Base-by-base conservation (phyloP, 768 basidiomycete species). In the Russula virescens region DNA sequence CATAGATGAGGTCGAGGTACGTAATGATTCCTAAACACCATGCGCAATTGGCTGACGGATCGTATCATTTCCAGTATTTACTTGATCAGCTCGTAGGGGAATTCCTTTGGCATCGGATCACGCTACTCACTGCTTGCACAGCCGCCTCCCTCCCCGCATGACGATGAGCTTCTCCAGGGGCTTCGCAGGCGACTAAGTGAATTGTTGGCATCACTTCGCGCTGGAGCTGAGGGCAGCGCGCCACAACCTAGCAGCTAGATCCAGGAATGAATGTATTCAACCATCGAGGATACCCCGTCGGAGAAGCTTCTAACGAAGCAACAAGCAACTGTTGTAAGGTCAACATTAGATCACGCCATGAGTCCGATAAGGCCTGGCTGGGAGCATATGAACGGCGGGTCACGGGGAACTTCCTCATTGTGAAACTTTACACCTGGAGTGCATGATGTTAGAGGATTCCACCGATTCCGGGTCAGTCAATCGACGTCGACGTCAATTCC, bases 1-100 rank as follows among this genome's bases (percentile, higher is more conserved):
- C 16, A 70, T 70, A 52, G 68, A 70, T 46, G 69, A 70, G 46
- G 69, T 62, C 11, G 69, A 70, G 66, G 69, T 66, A 50, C 52
- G 48, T 68, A 21, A 28, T 38, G 13, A 11, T 14, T 11, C 38
- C 2, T 38, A 11, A 38, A 2, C 38, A 14, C 10, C 13, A 38
- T 11, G 10, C 6, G 38, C 31, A 8, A 8, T 8, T 31, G 46
- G 21, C 38, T 14, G 25, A 62, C 14, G 5, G 9, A 23, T 55
- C 45, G 18, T 18, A 14, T 48, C 31, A 23, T 46, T 7, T n/a
- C 7, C 5, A 69, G 69, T 70, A 70, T 31, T 65, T 70, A 16
- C 57, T 70, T n/a, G 69, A 70, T 55, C 69, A 70, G 34, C 51
- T 70, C 55, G 69, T 70, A 52, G 46, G 62, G 28, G 7, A 9